phyloP scores from a whole-genome alignment of 768 basidiomycete genomes.

The Collybia sp. region DNA sequence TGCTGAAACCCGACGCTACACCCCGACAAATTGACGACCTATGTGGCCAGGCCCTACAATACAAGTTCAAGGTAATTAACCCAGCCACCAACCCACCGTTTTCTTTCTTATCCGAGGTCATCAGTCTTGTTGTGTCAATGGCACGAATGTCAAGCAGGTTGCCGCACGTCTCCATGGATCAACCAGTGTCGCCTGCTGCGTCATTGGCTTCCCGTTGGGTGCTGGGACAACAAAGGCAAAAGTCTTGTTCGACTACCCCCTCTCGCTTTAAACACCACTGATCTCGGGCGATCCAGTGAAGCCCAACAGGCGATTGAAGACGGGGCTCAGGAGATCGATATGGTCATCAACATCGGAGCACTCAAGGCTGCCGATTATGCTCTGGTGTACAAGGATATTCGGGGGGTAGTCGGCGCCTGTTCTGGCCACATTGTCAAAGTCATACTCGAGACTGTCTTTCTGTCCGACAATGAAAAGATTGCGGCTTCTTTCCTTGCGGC shows the following conservation, averaged over 20 bases:
- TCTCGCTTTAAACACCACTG: not conserved
- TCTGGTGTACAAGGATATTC: conserved; percentile 34
- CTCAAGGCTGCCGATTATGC: conserved; percentile 34
- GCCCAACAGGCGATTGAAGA: conserved; percentile 37
- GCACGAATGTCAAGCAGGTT: conserved; percentile 37
- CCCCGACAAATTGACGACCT: conserved; percentile 37
- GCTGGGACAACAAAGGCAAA: conserved; percentile 38
- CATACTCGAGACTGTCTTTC: conserved; percentile 46
- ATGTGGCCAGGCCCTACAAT: conserved; percentile 42
- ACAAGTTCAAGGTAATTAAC: conserved; percentile 40
- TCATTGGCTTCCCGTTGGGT: conserved; percentile 49
- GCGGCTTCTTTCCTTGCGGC: conserved; percentile 41
- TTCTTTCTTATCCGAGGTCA: not conserved
- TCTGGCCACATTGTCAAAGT: conserved; percentile 37
- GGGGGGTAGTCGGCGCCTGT: conserved; percentile 29
- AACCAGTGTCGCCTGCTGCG: conserved; percentile 36
- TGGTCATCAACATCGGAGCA: conserved; percentile 44
- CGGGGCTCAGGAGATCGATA: conserved; percentile 49
- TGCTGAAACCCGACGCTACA: conserved; percentile 46
- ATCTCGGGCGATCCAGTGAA: conserved; percentile 26
- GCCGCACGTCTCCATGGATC: conserved; percentile 31
- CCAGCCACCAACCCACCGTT: not conserved
- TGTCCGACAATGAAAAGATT: conserved; percentile 40
- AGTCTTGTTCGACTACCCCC: conserved; percentile 31
- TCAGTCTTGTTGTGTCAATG: conserved; percentile 51